Conservation (phyloP, 2,329 filamentous ascomycete species). For the Cordyceps tenuipes region DNA sequence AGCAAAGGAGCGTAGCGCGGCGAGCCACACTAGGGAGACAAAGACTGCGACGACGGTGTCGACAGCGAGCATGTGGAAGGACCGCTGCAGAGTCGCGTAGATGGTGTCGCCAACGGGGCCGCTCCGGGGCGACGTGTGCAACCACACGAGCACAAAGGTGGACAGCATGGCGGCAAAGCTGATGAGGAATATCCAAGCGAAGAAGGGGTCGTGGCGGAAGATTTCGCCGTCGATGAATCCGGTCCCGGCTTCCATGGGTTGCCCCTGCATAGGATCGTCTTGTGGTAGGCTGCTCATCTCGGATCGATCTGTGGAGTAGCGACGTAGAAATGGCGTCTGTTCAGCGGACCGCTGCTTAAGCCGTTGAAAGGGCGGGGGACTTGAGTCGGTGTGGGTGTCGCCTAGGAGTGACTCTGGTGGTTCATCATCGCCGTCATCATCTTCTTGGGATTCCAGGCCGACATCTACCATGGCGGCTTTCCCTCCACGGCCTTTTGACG, state of each 20-base stretch:
- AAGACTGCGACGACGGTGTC: constrained; percentile 87
- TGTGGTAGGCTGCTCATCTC: constrained; percentile 34
- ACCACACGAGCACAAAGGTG: constrained; percentile 79
- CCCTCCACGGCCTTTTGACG: constrained; percentile 43
- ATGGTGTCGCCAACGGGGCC: constrained; percentile 83
- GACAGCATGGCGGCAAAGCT: constrained; percentile 75
- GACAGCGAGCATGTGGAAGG: constrained; percentile 80
- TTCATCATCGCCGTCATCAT: constrained; percentile 40
- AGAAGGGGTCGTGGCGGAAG: constrained; percentile 82
- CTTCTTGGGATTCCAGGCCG: constrained; percentile 62
- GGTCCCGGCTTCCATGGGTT: constrained; percentile 33
- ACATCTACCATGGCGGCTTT: constrained; percentile 64
- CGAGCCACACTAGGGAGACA: constrained; percentile 85
- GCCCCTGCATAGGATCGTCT: constrained; percentile 30
- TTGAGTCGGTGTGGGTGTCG: constrained; percentile 43
- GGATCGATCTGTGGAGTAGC: constrained; percentile 37
- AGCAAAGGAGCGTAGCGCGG: constrained; percentile 79
- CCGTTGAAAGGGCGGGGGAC: constrained; percentile 54
- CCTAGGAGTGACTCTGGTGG: constrained; percentile 53
- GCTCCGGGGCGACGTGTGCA: constrained; percentile 72
- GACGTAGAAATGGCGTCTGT: constrained; percentile 32
- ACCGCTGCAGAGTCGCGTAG: constrained; percentile 78
- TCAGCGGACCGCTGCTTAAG: constrained; percentile 36
- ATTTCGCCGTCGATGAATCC: constrained; percentile 56
- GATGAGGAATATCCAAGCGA: constrained; percentile 83